Evolutionary conservation across 2,329 filamentous ascomycete species (phyloP).

Genomic region (Proliferodiscus dingleyae): DNA sequence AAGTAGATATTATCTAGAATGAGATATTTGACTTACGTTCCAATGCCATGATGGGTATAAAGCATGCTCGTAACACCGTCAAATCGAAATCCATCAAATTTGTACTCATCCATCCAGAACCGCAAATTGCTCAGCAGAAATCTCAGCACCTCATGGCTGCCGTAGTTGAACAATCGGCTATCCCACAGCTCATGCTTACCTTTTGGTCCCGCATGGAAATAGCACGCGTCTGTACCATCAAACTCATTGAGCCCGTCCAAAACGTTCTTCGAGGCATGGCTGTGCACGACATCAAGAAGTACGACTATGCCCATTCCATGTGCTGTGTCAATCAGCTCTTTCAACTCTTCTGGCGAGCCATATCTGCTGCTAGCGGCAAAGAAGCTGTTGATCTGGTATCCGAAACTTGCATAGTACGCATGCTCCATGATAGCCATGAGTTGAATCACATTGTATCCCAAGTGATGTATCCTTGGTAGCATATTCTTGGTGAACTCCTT

Average conservation of each 20-base stretch:
- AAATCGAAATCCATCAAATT: conserved; percentile 95
- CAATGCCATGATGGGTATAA: conserved; percentile 92
- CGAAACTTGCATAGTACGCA: conserved; percentile 98
- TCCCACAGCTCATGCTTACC: conserved; percentile 94
- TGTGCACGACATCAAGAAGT: conserved; percentile 92
- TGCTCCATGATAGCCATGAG: conserved; percentile 99
- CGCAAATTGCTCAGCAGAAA: conserved; percentile 92
- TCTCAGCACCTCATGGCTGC: conserved; percentile 87
- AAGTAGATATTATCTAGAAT: conserved; percentile 2
- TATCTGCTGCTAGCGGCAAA: conserved; percentile 96
- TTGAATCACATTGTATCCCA: conserved; percentile 97
- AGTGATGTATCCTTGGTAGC: conserved; percentile 80
- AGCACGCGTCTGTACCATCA: conserved; percentile 89
- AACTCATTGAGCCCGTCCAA: conserved; percentile 94
- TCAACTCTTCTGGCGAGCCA: conserved; percentile 87
- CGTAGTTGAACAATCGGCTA: conserved; percentile 95
- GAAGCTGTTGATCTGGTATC: conserved; percentile 98
- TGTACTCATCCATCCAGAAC: conserved; percentile 99
- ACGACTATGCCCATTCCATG: conserved; percentile 88
- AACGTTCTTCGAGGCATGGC: conserved; percentile 96
- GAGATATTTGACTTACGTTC: conserved; percentile 63
- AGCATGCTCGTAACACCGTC: conserved; percentile 99
- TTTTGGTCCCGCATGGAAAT: conserved; percentile 84
- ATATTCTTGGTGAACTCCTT: conserved; percentile 95
- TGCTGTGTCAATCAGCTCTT: conserved; percentile 92